A percentile compares a stretch with the other conserved stretches of the same genome.
Conservation (phyloP, 352 stramenopile species). For the Globisporangium canariense region DNA sequence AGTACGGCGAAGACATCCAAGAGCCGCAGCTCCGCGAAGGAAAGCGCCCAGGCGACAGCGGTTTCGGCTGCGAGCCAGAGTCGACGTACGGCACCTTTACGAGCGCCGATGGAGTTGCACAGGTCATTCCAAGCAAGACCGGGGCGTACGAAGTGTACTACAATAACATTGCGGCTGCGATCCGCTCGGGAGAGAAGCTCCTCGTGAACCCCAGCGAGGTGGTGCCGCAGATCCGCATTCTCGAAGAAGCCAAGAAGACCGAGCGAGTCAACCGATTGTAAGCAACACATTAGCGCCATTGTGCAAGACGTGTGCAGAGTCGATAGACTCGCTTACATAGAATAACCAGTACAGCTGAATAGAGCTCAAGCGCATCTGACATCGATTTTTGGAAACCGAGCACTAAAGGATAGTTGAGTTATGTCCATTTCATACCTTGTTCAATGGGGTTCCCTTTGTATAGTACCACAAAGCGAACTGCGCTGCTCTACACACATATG, state of each 20-base stretch:
- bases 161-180: constrained; percentile 65
- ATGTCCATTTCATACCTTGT: constrained; percentile 5
- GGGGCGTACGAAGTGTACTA: constrained; percentile 71
- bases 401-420: neutral
- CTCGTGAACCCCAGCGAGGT: constrained; percentile 52
- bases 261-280: constrained; percentile 30
- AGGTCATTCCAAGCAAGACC: constrained; percentile 33
- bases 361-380: neutral
- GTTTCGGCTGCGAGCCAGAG: constrained; percentile 52
- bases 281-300: neutral
- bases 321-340: neutral
- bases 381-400: neutral
- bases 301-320: too few relatives aligned
- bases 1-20: constrained; percentile 66
- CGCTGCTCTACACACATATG: constrained; percentile 32
- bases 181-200: constrained; percentile 36
- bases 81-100: constrained; percentile 44
- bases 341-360: neutral
- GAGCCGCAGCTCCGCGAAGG: constrained; percentile 57
- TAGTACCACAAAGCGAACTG: constrained; percentile 26
- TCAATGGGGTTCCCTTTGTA: constrained; percentile 9
- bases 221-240: constrained; percentile 66
- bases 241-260: constrained; percentile 64
- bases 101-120: constrained; percentile 18
- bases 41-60: constrained; percentile 40